A percentile compares a stretch with the other conserved stretches of the same genome.
phyloP scores from a whole-genome alignment of 495 filamentous ascomycete genomes.

The Hypoxylon intermedium region DNA sequence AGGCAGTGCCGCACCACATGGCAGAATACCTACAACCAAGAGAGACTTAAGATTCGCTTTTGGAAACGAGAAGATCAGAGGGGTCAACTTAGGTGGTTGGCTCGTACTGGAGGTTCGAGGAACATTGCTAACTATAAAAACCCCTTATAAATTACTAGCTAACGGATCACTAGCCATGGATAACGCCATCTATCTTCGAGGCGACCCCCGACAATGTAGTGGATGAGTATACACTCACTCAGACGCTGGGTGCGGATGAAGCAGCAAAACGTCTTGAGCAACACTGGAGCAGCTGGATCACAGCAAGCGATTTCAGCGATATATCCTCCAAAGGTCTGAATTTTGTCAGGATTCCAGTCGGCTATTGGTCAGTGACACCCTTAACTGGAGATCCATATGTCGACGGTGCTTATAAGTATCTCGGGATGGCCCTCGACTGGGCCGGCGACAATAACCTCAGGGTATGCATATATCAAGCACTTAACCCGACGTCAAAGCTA shows the following conservation, averaged over 20 bases:
- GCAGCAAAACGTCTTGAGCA: constrained; percentile 54
- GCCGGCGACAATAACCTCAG: constrained; percentile 67
- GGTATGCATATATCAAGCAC: constrained; percentile 68
- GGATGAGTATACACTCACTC: constrained; percentile 68
- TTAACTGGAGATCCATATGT: constrained; percentile 72
- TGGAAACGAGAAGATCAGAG: constrained; percentile 8
- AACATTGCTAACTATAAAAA: background rate
- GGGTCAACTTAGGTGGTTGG: constrained; percentile 12
- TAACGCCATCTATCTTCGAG: constrained; percentile 69
- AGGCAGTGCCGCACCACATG: background rate
- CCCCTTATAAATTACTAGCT: background rate
- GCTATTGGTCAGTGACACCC: constrained; percentile 75
- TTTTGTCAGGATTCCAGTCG: constrained; percentile 79
- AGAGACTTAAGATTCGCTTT: constrained; percentile 1
- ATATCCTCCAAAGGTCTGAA: constrained; percentile 73
- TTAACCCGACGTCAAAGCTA: constrained; percentile 64
- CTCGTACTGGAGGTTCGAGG: constrained; percentile 10
- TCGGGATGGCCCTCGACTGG: constrained; percentile 74
- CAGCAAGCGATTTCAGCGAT: constrained; percentile 68
- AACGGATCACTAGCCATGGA: constrained; percentile 57
- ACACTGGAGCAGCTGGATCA: constrained; percentile 73
- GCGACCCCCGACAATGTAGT: constrained; percentile 57
- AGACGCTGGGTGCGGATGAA: constrained; percentile 57
- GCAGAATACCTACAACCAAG: background rate
- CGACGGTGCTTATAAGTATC: constrained; percentile 70